Evolutionary conservation across 805 yeast species (phyloP).

Genomic region (Nakazawaea wickerhamii): DNA sequence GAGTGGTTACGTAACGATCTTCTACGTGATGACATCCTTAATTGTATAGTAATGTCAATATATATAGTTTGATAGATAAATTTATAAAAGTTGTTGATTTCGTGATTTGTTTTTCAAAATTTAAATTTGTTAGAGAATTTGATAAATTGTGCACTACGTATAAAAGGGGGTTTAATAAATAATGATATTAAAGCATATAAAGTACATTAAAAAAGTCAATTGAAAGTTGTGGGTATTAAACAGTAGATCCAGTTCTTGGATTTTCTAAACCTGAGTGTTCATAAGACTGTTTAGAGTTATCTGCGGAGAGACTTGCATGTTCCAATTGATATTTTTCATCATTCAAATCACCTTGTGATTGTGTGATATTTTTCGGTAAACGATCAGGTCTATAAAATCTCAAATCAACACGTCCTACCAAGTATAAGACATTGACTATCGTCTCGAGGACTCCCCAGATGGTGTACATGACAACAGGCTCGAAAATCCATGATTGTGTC

Average conservation of each 20-base stretch:
- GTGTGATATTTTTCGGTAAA: slow-evolving; percentile 4
- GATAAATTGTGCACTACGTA: not conserved
- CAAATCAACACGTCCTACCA: slow-evolving; percentile 64
- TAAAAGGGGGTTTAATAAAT: too few relatives aligned
- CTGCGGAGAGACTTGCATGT: slow-evolving; percentile 3
- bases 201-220: too few relatives aligned
- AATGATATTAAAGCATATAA: too few relatives aligned
- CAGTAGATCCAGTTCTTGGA: too few relatives aligned
- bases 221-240: too few relatives aligned
- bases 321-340: slow-evolving; percentile 2
- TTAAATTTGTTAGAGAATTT: too few relatives aligned
- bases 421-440: slow-evolving; percentile 48
- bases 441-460: slow-evolving; percentile 67
- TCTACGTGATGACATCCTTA: slow-evolving; percentile 4
- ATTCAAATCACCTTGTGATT: not conserved
- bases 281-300: slow-evolving; percentile 2
- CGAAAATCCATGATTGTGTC: slow-evolving; percentile 37
- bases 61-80: too few relatives aligned
- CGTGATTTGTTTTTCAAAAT: too few relatives aligned
- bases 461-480: slow-evolving; percentile 58
- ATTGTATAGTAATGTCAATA: not conserved
- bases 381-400: slow-evolving; percentile 74
- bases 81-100: too few relatives aligned
- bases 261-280: not conserved
- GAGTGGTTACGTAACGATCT: slow-evolving; percentile 9